A percentile compares a stretch with the other conserved stretches of the same genome.
Evolutionary conservation across 108 stramenopile genomes (phyloP).

Genomic region (Skeletonema menzelii): DNA sequence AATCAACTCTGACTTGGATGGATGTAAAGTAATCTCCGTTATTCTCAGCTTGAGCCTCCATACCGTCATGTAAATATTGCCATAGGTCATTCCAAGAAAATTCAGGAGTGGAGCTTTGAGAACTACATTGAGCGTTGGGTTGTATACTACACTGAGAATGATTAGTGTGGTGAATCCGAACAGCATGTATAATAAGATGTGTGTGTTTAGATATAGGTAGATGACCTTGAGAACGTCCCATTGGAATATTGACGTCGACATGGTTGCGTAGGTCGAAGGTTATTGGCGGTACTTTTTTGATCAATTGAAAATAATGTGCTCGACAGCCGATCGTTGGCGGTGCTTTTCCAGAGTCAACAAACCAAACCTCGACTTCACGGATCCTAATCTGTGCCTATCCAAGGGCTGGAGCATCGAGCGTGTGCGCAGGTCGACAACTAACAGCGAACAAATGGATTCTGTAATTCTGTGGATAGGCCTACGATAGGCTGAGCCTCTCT

Average conservation of each 20-base stretch:
- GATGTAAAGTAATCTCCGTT: conserved; percentile 11
- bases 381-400: too few species aligned
- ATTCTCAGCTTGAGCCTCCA: conserved; percentile 9
- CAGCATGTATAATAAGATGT: not conserved
- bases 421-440: too few species aligned
- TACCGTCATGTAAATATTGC: conserved; percentile 7
- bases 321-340: too few species aligned
- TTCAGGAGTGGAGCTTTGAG: conserved; percentile 20
- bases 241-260: not conserved
- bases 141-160: not conserved
- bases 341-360: too few species aligned
- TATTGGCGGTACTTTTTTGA: too few species aligned
- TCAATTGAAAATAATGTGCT: too few species aligned
- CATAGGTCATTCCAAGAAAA: conserved; percentile 35
- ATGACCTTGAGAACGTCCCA: not conserved
- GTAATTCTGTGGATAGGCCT: too few species aligned
- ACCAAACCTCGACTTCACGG: too few species aligned
- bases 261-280: not conserved
- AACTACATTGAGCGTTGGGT: not conserved
- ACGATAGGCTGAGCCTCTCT: too few species aligned
- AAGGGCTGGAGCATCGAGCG: too few species aligned
- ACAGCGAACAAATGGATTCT: too few species aligned
- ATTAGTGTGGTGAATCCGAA: not conserved
- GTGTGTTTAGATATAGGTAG: not conserved
- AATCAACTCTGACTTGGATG: conserved; percentile 18